phyloP scores from a whole-genome alignment of 2,329 filamentous ascomycete genomes.

The Neurospora sp. region DNA sequence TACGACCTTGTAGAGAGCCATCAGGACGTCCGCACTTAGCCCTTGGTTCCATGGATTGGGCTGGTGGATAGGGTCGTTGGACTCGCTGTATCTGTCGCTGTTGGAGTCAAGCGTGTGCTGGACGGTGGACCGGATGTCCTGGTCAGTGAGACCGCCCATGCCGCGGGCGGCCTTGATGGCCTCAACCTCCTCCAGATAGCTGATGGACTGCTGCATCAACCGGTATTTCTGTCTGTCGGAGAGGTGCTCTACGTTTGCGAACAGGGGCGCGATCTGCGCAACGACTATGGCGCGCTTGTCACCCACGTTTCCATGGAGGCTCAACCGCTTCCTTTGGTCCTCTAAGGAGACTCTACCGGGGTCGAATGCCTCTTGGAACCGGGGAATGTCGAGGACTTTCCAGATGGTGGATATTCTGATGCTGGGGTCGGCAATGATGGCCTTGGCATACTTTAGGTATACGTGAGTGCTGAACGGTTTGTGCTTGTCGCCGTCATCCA shows the following conservation, averaged over 20 bases:
- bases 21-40: conserved; percentile 19
- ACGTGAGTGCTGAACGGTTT: conserved; percentile 9
- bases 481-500: not conserved
- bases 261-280: conserved; percentile 12
- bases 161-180: not conserved
- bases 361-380: conserved; percentile 2
- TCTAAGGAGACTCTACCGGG: not conserved
- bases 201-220: conserved; percentile 24
- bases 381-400: conserved; percentile 12
- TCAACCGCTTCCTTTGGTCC: not conserved
- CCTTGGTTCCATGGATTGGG: not conserved
- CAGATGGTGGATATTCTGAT: conserved; percentile 13
- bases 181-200: conserved; percentile 19
- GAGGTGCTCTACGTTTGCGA: conserved; percentile 14
- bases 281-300: conserved; percentile 13
- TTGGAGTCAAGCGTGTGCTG: not conserved
- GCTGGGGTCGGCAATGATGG: conserved; percentile 11
- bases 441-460: conserved; percentile 8
- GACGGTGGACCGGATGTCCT: not conserved
- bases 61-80: not conserved
- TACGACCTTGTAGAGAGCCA: conserved; percentile 24
- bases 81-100: not conserved
- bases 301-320: not conserved
- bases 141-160: not conserved
- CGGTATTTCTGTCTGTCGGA: conserved; percentile 19